A percentile compares a stretch with the other conserved stretches of the same genome.
phyloP scores from a whole-genome alignment of 768 basidiomycete genomes.

The Exidia glandulosa region DNA sequence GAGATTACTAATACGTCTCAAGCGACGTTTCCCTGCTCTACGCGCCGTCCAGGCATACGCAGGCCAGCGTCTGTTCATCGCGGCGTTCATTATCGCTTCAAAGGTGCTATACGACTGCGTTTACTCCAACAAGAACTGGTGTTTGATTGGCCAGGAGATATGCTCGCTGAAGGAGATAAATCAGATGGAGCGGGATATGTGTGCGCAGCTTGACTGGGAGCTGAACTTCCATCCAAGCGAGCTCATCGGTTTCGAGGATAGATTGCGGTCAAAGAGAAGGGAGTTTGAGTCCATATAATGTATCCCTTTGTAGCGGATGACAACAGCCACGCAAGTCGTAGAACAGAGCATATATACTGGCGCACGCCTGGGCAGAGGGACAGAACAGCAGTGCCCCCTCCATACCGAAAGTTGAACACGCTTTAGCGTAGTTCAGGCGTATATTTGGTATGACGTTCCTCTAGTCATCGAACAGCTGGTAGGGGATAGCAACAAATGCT shows the following conservation, averaged over 20 bases:
- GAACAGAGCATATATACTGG: too few relatives aligned
- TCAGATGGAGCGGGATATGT: constrained; percentile 96
- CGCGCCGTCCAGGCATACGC: constrained; percentile 59
- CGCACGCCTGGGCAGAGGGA: too few relatives aligned
- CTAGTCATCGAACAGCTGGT: too few relatives aligned
- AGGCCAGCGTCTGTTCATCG: constrained; percentile 82
- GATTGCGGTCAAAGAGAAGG: not conserved
- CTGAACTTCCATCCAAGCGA: constrained; percentile 8
- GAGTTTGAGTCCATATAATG: too few relatives aligned
- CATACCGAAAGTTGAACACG: too few relatives aligned
- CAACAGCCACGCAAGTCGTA: too few relatives aligned
- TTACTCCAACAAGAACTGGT: constrained; percentile 89
- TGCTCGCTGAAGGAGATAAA: constrained; percentile 83
- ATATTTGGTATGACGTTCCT: too few relatives aligned
- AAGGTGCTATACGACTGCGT: constrained; percentile 94
- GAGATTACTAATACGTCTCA: constrained; percentile 73
- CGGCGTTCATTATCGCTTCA: constrained; percentile 85
- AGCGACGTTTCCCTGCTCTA: constrained; percentile 86
- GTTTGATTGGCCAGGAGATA: constrained; percentile 80
- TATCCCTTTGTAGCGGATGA: too few relatives aligned
- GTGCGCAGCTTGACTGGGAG: constrained; percentile 81
- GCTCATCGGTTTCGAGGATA: not conserved
- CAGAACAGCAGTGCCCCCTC: too few relatives aligned
- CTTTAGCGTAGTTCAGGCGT: too few relatives aligned
- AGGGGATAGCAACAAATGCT: too few relatives aligned